A percentile compares a stretch with the other conserved stretches of the same genome.
Evolutionary conservation across 176 grass and related monocot species (phyloP).

Genomic region (Areca catechu): DNA sequence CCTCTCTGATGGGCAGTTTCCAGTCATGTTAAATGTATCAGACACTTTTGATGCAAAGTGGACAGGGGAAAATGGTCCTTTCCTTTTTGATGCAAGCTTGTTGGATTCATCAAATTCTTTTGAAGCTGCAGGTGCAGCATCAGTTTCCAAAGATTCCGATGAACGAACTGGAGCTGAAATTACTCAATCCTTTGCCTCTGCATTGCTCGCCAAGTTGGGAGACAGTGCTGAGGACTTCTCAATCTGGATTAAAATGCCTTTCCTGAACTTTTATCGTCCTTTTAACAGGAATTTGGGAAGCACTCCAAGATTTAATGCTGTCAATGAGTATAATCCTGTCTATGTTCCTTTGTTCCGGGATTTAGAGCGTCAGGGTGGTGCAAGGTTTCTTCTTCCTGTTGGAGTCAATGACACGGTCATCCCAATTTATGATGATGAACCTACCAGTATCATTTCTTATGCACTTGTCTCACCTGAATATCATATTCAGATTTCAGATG

Average conservation of each 20-base stretch:
- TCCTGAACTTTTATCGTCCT: conserved; percentile 52
- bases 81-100: conserved; percentile 24
- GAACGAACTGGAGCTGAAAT: conserved; percentile 29
- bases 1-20: conserved; percentile 83
- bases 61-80: conserved; percentile 57
- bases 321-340: conserved; percentile 45
- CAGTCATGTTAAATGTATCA: conserved; percentile 52
- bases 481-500: conserved; percentile 67
- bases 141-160: conserved; percentile 42
- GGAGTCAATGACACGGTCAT: conserved; percentile 81
- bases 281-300: conserved; percentile 65
- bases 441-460: conserved; percentile 86
- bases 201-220: conserved; percentile 45
- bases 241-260: conserved; percentile 48
- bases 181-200: conserved; percentile 40
- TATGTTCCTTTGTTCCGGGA: conserved; percentile 41
- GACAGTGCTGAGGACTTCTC: conserved; percentile 56
- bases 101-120: conserved; percentile 22
- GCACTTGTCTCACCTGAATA: conserved; percentile 72
- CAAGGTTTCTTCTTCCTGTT: conserved; percentile 72
- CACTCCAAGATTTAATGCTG: conserved; percentile 41
- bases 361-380: conserved; percentile 48
- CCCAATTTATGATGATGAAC: conserved; percentile 80
- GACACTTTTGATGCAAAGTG: conserved; percentile 82
- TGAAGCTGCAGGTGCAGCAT: conserved; percentile 2